Evolutionary conservation across 345 rosid genomes (phyloP).

Genomic region (Chamaenerion angustifolium): DNA sequence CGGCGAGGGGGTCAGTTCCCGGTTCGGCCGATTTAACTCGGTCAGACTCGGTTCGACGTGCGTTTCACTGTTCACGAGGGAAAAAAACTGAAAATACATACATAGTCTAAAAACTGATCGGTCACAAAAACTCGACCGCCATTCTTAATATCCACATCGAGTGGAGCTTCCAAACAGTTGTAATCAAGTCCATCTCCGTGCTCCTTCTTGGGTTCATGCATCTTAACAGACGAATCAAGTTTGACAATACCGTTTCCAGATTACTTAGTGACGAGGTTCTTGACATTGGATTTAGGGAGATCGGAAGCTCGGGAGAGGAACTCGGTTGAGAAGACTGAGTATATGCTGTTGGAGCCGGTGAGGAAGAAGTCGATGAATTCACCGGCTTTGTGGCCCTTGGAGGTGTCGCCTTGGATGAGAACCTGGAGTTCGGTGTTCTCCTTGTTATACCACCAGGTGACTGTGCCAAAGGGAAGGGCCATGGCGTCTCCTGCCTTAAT

Average conservation of each 20-base stretch:
- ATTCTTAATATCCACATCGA: constrained; percentile 56
- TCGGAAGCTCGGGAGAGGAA: constrained; percentile 76
- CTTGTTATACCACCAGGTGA: constrained; percentile 83
- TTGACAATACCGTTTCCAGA: constrained; percentile 48
- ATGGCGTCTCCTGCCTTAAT: constrained; percentile 80
- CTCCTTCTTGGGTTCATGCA: constrained; percentile 48
- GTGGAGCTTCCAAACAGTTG: constrained; percentile 76
- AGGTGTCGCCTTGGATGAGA: constrained; percentile 75
- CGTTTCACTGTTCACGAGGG: too few relatives aligned
- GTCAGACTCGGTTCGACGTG: too few relatives aligned
- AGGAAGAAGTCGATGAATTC: constrained; percentile 68
- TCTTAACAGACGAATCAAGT: constrained; percentile 28
- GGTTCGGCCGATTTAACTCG: too few relatives aligned
- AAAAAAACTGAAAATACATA: too few relatives aligned
- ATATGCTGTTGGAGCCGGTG: constrained; percentile 62
- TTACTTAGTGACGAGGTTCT: constrained; percentile 39
- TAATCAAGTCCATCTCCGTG: constrained; percentile 49
- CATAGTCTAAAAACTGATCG: too few relatives aligned
- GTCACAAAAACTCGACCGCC: constrained; percentile 87
- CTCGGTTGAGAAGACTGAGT: constrained; percentile 65
- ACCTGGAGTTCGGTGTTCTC: constrained; percentile 62
- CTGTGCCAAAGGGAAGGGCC: constrained; percentile 82
- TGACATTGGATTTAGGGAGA: constrained; percentile 27
- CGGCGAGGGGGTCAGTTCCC: too few relatives aligned
- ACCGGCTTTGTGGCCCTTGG: constrained; percentile 64